These are phyloP conservation scores for Zhuliangozyma blackwelliae DNA, from an alignment of 1,139 yeast genomes.

Conservation along the genomic window DNA sequence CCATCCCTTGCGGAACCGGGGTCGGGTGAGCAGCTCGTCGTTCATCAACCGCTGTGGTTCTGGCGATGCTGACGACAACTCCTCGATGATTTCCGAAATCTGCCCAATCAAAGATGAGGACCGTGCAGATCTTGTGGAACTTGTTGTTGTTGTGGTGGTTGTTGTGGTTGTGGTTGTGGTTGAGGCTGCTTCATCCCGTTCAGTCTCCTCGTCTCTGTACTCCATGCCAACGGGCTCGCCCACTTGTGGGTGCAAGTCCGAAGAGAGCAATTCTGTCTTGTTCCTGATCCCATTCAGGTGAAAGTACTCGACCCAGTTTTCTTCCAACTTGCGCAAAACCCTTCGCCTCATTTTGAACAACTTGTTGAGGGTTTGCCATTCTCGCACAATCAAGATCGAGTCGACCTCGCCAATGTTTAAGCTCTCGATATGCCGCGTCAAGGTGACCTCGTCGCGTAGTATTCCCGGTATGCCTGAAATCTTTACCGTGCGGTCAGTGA, in stretches of 20 bases:
- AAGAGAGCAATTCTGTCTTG: conserved; percentile 25
- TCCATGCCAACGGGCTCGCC: conserved; percentile 20
- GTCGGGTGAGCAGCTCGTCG: conserved; percentile 38
- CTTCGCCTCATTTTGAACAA: conserved; percentile 57
- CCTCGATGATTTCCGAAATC: conserved; percentile 11
- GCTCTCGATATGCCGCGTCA: conserved; percentile 70
- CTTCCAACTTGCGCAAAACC: conserved; percentile 58
- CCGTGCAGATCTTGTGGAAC: not conserved
- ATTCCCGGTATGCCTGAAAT: conserved; percentile 63
- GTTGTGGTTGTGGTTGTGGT: not conserved
- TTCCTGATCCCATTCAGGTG: conserved; percentile 33
- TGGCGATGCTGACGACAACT: conserved; percentile 1
- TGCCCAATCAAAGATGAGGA: conserved; percentile 15
- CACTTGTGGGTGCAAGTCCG: conserved; percentile 24
- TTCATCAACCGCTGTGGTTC: conserved; percentile 12
- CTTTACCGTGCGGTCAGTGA: conserved; percentile 45
- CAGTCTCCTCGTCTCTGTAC: conserved; percentile 13
- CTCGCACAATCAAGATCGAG: conserved; percentile 71
- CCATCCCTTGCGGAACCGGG: conserved; percentile 47
- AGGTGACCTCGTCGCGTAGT: conserved; percentile 61
- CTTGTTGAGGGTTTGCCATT: conserved; percentile 72
- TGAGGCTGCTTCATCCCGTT: too few relatives aligned
- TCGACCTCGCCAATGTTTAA: conserved; percentile 79
- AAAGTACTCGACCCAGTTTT: conserved; percentile 73
- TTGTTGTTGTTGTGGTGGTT: not conserved